phyloP scores from a whole-genome alignment of 352 stramenopile genomes.

The Elongisporangium undulatum region DNA sequence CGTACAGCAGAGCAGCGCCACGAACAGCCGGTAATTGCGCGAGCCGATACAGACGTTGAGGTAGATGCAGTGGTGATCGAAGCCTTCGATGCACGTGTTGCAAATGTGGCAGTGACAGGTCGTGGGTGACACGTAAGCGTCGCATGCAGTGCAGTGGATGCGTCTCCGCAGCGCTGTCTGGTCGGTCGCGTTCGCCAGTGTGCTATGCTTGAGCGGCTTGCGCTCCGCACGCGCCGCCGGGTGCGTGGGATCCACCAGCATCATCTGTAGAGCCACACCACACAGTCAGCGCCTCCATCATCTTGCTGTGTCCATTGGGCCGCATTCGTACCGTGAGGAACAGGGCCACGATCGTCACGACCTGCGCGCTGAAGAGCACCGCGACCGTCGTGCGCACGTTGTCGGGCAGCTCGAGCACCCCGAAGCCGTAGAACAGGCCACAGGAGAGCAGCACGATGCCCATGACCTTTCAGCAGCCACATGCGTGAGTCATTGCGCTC shows the following conservation, averaged over 20 bases:
- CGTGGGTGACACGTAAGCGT: conserved; percentile 26
- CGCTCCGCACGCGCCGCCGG: conserved; percentile 12
- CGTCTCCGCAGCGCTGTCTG: conserved; percentile 4
- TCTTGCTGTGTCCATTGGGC: neutral
- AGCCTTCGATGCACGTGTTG: conserved; percentile 91
- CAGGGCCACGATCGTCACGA: conserved; percentile 25
- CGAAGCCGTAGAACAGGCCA: conserved; percentile 41
- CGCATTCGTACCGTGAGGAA: conserved; percentile 21
- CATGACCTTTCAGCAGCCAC: conserved; percentile 23
- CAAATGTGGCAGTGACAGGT: conserved; percentile 90
- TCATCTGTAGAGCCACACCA: conserved; percentile 29
- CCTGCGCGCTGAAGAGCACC: conserved; percentile 40
- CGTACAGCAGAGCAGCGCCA: conserved; percentile 47
- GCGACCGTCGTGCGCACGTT: conserved; percentile 25
- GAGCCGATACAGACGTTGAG: conserved; percentile 93
- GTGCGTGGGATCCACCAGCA: conserved; percentile 37
- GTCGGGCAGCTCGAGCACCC: conserved; percentile 34
- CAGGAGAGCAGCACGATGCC: conserved; percentile 26
- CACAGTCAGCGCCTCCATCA: neutral
- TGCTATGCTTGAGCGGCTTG: conserved; percentile 8
- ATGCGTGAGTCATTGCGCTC: neutral
- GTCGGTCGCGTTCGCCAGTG: conserved; percentile 3
- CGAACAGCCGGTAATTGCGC: conserved; percentile 62
- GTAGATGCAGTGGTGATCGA: conserved; percentile 96
- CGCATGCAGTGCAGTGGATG: conserved; percentile 31